A percentile compares a stretch with the other conserved stretches of the same genome.
Conservation (phyloP, 768 basidiomycete genomes). For the Lactarius hatsudake region DNA sequence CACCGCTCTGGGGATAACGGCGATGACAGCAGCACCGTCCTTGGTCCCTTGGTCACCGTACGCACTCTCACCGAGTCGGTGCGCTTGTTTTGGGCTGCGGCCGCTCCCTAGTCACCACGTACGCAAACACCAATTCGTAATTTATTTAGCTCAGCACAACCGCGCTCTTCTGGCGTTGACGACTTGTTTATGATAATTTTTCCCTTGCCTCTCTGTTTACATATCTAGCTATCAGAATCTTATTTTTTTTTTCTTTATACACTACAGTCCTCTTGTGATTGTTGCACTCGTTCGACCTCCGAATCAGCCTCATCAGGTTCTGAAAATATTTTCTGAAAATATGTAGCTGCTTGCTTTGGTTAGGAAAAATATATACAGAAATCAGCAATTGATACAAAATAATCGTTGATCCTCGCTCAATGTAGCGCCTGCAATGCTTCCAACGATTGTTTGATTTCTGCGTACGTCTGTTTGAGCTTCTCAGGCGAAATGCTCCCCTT, state of each 20-base stretch:
- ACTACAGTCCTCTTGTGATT: neutral
- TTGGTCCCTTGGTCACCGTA: constrained; percentile 13
- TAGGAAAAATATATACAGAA: neutral
- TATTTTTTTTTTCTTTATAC: neutral
- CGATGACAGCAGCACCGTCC: constrained; percentile 7
- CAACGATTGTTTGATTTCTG: constrained; percentile 41
- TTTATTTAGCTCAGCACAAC: constrained; percentile 18
- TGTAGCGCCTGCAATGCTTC: constrained; percentile 46
- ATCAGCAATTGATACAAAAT: neutral
- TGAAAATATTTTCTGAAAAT: neutral
- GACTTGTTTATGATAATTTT: constrained; percentile 9
- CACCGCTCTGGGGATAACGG: constrained; percentile 29
- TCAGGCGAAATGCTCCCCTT: constrained; percentile 60
- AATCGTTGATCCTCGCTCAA: constrained; percentile 26
- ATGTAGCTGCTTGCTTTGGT: neutral
- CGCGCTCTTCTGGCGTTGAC: neutral
- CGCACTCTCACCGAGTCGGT: constrained; percentile 22
- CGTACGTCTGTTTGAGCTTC: constrained; percentile 44
- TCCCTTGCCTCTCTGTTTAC: neutral
- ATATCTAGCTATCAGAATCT: neutral
- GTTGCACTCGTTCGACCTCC: neutral
- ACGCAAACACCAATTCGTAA: neutral
- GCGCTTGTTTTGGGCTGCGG: constrained; percentile 17
- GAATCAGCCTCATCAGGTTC: neutral
- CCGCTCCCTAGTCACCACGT: neutral